These are phyloP conservation scores for Pleurotus tuoliensis DNA, from an alignment of 768 basidiomycete species.

Conservation along the genomic window DNA sequence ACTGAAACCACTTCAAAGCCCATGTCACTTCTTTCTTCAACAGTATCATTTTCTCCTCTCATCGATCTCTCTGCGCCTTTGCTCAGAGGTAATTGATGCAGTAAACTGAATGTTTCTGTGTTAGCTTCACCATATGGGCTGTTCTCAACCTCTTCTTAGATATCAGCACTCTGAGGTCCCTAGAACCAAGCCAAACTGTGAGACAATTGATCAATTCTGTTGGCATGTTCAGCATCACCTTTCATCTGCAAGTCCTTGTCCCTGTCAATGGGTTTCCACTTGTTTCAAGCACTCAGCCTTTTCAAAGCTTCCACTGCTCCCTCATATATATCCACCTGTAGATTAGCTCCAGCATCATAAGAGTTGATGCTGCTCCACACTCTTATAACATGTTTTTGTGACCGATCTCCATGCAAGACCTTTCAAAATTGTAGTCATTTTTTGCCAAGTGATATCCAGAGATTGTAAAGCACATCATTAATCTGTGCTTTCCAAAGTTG, in stretches of 20 bases:
- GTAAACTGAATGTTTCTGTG: conserved; percentile 5
- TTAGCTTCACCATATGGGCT: not conserved
- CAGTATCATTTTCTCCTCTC: no score
- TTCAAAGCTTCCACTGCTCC: not conserved
- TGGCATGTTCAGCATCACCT: conserved; percentile 1
- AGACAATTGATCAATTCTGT: conserved; percentile 2
- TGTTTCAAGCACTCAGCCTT: not conserved
- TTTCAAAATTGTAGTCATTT: conserved; percentile 5
- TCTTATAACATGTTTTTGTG: not conserved
- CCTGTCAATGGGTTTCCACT: not conserved
- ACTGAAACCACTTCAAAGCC: no score
- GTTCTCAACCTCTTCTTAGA: not conserved
- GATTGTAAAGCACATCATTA: conserved; percentile 14
- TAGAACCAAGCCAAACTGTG: conserved; percentile 8
- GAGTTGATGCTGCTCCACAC: not conserved
- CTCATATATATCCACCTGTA: not conserved
- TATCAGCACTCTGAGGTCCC: not conserved
- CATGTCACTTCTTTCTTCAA: no score
- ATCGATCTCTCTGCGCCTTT: no score
- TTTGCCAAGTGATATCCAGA: conserved; percentile 8
- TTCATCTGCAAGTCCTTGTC: conserved; percentile 2
- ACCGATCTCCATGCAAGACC: not conserved
- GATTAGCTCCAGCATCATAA: not conserved
- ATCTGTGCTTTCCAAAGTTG: conserved; percentile 13
- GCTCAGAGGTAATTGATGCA: conserved; percentile 13